These are phyloP conservation scores for Aspergillus affinis DNA, from an alignment of 495 filamentous ascomycete genomes.

Conservation along the genomic window DNA sequence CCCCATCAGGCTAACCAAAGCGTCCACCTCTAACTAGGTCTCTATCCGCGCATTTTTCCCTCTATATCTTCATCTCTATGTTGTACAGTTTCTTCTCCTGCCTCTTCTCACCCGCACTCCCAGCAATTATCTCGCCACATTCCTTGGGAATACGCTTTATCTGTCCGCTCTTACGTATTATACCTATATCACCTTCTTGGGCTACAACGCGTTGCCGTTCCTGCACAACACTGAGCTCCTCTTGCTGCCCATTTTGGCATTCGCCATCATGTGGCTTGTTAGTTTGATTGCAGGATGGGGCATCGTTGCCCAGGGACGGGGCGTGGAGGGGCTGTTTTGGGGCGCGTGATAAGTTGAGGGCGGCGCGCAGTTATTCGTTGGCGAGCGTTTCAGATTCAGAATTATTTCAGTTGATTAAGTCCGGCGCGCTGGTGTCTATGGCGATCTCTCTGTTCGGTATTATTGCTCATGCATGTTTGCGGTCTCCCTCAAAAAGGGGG, in stretches of 20 bases:
- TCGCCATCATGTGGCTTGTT: slow-evolving; percentile 61
- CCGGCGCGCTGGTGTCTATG: slow-evolving; percentile 20
- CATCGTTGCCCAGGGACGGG: slow-evolving; percentile 43
- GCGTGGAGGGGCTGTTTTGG: slow-evolving; percentile 47
- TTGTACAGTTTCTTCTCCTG: slow-evolving; percentile 70
- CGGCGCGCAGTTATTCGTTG: slow-evolving; percentile 1
- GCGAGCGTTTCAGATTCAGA: slow-evolving; percentile 2
- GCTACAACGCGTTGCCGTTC: slow-evolving; percentile 74
- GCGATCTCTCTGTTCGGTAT: neutral
- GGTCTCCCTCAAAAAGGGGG: neutral
- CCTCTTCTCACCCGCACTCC: slow-evolving; percentile 52
- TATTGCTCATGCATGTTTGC: neutral
- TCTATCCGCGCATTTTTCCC: slow-evolving; percentile 74
- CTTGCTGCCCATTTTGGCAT: slow-evolving; percentile 59
- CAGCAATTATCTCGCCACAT: slow-evolving; percentile 56
- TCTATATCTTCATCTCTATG: slow-evolving; percentile 70
- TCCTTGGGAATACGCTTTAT: slow-evolving; percentile 71
- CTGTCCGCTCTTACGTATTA: slow-evolving; percentile 69
- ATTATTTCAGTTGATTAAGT: slow-evolving; percentile 7
- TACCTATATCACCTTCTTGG: slow-evolving; percentile 70
- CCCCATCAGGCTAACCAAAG: neutral
- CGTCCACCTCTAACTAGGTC: slow-evolving; percentile 41
- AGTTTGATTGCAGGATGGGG: slow-evolving; percentile 56
- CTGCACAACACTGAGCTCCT: slow-evolving; percentile 72
- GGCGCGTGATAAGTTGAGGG: slow-evolving; percentile 33